Conservation (phyloP, 495 filamentous ascomycete species). For the Rostrohypoxylon terebratum region DNA sequence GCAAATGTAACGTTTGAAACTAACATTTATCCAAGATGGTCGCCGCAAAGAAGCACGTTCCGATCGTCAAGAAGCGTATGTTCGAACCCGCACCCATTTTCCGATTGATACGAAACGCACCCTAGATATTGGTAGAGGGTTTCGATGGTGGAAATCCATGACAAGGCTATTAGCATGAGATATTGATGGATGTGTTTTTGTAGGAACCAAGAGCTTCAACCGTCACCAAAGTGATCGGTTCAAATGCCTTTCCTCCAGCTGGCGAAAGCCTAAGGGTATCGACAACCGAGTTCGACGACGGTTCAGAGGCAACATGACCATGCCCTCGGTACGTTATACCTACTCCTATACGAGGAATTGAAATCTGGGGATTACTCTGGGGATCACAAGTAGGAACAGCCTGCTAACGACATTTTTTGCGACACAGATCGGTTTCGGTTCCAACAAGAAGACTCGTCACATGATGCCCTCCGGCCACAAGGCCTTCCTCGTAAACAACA, state of each 20-base stretch:
- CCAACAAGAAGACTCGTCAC: constrained; percentile 98
- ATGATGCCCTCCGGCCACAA: constrained; percentile 99
- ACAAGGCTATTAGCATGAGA: constrained; percentile 24
- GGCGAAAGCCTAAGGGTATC: constrained; percentile 99
- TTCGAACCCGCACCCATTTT: constrained; percentile 47
- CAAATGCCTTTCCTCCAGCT: constrained; percentile 84
- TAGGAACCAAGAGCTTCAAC: constrained; percentile 89
- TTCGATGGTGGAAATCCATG: constrained; percentile 18
- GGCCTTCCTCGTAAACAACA: constrained; percentile 98
- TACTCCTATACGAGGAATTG: constrained; percentile 1
- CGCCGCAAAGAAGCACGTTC: constrained; percentile 97
- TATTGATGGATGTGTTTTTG: constrained; percentile 53
- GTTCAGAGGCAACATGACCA: constrained; percentile 85
- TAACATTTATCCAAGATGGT: constrained; percentile 78
- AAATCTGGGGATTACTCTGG: not conserved
- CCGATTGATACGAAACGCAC: constrained; percentile 17
- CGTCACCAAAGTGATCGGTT: constrained; percentile 98
- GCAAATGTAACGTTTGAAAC: constrained; percentile 38
- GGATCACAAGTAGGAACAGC: not conserved
- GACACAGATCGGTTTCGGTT: constrained; percentile 91
- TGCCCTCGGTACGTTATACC: constrained; percentile 89
- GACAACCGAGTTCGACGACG: constrained; percentile 72
- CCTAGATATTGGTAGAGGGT: constrained; percentile 1
- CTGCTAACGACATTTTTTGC: constrained; percentile 31
- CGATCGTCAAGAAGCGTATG: constrained; percentile 99